phyloP scores from a whole-genome alignment of 2,329 filamentous ascomycete genomes.

The Cadophora luteo-olivacea region DNA sequence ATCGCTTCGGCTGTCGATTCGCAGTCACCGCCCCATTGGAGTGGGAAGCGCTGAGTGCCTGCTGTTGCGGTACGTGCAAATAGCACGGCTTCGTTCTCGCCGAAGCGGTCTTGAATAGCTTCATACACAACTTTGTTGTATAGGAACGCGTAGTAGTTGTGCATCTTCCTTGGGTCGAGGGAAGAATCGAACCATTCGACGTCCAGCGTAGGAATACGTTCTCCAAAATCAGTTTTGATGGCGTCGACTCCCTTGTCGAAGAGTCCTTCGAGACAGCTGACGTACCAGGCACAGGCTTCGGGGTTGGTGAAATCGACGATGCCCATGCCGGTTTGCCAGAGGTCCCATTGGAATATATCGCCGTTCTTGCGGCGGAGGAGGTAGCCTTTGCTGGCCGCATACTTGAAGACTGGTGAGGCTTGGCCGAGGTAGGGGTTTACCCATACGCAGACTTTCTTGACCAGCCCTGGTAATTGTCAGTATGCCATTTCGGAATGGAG shows the following conservation, averaged over 20 bases:
- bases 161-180: slow-evolving; percentile 61
- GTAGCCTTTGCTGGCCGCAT: slow-evolving; percentile 62
- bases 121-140: slow-evolving; percentile 68
- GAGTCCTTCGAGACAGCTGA: slow-evolving; percentile 56
- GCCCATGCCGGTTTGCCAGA: slow-evolving; percentile 70
- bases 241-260: slow-evolving; percentile 65
- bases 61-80: slow-evolving; percentile 65
- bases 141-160: slow-evolving; percentile 67
- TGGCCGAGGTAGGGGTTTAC: slow-evolving; percentile 68
- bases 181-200: slow-evolving; percentile 60
- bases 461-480: slow-evolving; percentile 55
- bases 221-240: slow-evolving; percentile 70
- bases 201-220: slow-evolving; percentile 62
- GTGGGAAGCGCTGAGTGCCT: slow-evolving; percentile 64
- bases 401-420: slow-evolving; percentile 62
- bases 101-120: slow-evolving; percentile 55
- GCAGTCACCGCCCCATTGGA: slow-evolving; percentile 68
- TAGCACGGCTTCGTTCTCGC: slow-evolving; percentile 58
- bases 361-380: slow-evolving; percentile 64
- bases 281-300: slow-evolving; percentile 61
- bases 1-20: slow-evolving; percentile 68
- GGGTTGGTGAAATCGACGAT: slow-evolving; percentile 70
- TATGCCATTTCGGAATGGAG: slow-evolving; percentile 46
- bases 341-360: slow-evolving; percentile 68
- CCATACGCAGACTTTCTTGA: slow-evolving; percentile 61